phyloP scores from a whole-genome alignment of 768 basidiomycete genomes.

The Boletus sp. region DNA sequence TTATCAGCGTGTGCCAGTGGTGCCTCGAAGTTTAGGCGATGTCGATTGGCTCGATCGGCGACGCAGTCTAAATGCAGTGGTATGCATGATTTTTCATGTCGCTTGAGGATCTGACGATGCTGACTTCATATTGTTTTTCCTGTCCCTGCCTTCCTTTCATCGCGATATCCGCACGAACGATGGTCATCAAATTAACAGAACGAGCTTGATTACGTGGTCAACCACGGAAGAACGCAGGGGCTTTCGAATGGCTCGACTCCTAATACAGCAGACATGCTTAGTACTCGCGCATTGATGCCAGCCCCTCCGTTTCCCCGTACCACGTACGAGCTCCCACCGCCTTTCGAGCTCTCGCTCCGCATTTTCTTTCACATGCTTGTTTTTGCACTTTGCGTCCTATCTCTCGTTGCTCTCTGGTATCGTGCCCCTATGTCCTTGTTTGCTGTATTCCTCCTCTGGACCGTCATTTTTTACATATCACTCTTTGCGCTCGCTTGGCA shows the following conservation, averaged over 20 bases:
- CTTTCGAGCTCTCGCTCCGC: conserved; percentile 42
- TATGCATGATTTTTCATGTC: conserved; percentile 37
- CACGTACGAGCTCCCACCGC: conserved; percentile 33
- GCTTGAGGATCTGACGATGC: conserved; percentile 14
- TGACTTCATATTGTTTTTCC: conserved; percentile 18
- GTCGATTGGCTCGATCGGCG: conserved; percentile 77
- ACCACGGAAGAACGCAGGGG: conserved; percentile 45
- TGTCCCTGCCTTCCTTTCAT: conserved; percentile 1
- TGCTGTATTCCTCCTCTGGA: conserved; percentile 63
- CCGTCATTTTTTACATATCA: conserved; percentile 50
- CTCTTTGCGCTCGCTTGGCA: conserved; percentile 56
- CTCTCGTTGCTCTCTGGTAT: conserved; percentile 57
- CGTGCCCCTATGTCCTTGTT: conserved; percentile 54
- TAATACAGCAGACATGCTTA: conserved; percentile 48
- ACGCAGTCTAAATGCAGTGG: conserved; percentile 67
- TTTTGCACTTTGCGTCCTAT: conserved; percentile 54
- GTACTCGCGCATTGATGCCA: conserved; percentile 38
- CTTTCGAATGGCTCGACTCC: conserved; percentile 43
- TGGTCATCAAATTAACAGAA: conserved; percentile 43
- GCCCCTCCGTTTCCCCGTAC: conserved; percentile 22
- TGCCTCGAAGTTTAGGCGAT: conserved; percentile 60
- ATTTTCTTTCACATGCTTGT: conserved; percentile 55
- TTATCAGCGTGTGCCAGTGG: conserved; percentile 42
- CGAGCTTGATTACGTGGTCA: conserved; percentile 69
- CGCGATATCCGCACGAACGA: background rate